These are phyloP conservation scores for Coniferiporia sulphurascens DNA, from an alignment of 1,284 basidiomycete genomes.

Conservation along the genomic window DNA sequence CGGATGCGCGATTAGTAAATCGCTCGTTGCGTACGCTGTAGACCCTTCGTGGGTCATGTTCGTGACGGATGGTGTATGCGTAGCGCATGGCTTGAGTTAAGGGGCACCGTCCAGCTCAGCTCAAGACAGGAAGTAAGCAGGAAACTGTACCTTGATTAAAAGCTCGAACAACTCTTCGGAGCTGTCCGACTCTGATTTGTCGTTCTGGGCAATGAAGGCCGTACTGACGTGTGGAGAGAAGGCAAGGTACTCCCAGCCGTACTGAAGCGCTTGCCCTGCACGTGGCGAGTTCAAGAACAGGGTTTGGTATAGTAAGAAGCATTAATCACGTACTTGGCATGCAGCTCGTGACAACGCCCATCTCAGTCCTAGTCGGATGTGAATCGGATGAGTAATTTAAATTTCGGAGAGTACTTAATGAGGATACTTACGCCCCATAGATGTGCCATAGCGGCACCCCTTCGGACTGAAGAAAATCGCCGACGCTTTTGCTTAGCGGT, in stretches of 20 bases:
- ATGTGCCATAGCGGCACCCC: slow-evolving; percentile 3
- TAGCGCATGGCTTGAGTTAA: background rate
- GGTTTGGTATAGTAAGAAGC: background rate
- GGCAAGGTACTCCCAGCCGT: slow-evolving; percentile 5
- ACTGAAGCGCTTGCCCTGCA: background rate
- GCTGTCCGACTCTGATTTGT: background rate
- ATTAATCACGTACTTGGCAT: slow-evolving; percentile 2
- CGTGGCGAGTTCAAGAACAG: background rate
- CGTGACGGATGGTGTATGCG: slow-evolving; percentile 4
- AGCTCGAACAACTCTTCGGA: background rate
- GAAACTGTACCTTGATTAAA: background rate
- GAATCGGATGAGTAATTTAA: background rate
- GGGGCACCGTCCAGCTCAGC: background rate
- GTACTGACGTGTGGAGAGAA: slow-evolving; percentile 4
- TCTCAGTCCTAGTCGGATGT: background rate
- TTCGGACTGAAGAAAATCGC: background rate
- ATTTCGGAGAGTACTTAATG: background rate
- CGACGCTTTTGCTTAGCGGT: slow-evolving; percentile 7
- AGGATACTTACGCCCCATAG: slow-evolving; percentile 3
- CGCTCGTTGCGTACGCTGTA: slow-evolving; percentile 29
- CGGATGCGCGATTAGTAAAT: slow-evolving; percentile 28
- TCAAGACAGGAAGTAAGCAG: background rate
- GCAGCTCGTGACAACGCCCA: slow-evolving; percentile 2
- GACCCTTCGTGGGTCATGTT: slow-evolving; percentile 19
- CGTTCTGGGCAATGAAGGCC: background rate